Percentiles rank a stretch among this genome's conserved stretches.
phyloP scores from a whole-genome alignment of 2,329 filamentous ascomycete species.

The Fusarium sp. region DNA sequence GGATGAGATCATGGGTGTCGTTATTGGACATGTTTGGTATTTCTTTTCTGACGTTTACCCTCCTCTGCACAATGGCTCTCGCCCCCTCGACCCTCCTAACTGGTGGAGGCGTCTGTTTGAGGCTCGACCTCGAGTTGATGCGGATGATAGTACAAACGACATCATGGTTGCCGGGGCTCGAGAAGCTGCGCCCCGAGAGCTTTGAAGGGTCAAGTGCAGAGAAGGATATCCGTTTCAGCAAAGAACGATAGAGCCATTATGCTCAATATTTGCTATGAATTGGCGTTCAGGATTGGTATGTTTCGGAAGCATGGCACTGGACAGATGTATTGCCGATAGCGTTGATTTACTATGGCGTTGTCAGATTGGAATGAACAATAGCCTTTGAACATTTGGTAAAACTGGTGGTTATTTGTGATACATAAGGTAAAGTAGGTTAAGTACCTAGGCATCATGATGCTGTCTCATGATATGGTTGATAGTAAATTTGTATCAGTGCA shows the following conservation, averaged over 20 bases:
- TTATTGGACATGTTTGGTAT: slow-evolving; percentile 97
- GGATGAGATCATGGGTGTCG: slow-evolving; percentile 94
- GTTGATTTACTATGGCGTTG: slow-evolving; percentile 23
- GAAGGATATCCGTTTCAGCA: neutral
- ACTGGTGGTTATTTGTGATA: neutral
- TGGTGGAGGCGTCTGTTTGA: slow-evolving; percentile 93
- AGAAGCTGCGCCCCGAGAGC: slow-evolving; percentile 42
- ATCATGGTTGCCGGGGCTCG: slow-evolving; percentile 66
- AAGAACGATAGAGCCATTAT: neutral
- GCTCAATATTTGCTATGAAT: slow-evolving; percentile 2
- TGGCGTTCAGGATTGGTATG: slow-evolving; percentile 31
- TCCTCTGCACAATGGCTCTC: slow-evolving; percentile 83
- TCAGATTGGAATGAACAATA: slow-evolving; percentile 8
- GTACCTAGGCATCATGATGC: neutral
- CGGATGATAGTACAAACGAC: slow-evolving; percentile 67
- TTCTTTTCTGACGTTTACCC: slow-evolving; percentile 98
- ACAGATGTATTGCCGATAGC: slow-evolving; percentile 1
- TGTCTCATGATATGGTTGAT: slow-evolving; percentile 14
- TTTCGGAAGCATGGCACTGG: slow-evolving; percentile 23
- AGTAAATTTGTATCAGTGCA: neutral
- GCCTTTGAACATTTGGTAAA: neutral
- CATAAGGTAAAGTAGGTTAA: neutral
- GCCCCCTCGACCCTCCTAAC: slow-evolving; percentile 86
- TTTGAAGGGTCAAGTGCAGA: slow-evolving; percentile 8
- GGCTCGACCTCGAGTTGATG: slow-evolving; percentile 59